Base-by-base conservation (phyloP, 306 rosid species). In the Bauhinia variegata region DNA sequence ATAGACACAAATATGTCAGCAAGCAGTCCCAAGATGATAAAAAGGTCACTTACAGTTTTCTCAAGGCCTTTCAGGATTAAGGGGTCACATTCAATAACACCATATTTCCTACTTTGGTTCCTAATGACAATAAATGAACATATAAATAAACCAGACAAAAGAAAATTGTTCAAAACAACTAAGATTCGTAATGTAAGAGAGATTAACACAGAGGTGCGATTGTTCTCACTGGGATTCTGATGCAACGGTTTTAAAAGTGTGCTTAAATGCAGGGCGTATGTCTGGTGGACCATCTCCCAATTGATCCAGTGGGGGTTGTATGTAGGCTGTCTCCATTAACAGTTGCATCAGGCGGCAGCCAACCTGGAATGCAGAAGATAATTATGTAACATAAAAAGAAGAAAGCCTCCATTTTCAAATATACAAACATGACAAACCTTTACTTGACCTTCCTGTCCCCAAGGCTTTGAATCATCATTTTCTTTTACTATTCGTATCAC, bases 361-460 rank as follows among this genome's bases (percentile, higher is more conserved):
- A 19, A 93, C 87, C 99, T 93, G 89, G 64, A 73, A 82, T 38
- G 51, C 37, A 58, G 42, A 75, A 63, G 33, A 68, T 80, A 68
- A 59, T 47, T 33, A 60, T 56, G 16, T 28, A 74, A 75, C 54
- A 28, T 13, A 49, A 69, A 5, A 53, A 33, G 15, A 65, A 73
- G 36, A 75, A 50, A 32, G 12, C 11, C 49, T 56, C 60, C 54
- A 10, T 13, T 47, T 43, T 68, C 47, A 30, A 39, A n/a, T 48
- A 57, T 53, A 66, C 53, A 65, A 57, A 61, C 44, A 61, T 64
- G n/a, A 85, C 91, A 81, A 52, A 88, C 98, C 98, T 93, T 93
- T 51, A 77, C 96, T 34, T 93, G 98, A 71, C 76, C 91, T 63
- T 89, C 98, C 80, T 76, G 91, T 41, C 88, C 96, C 98, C 97